A percentile compares a stretch with the other conserved stretches of the same genome.
These are phyloP conservation scores for Colletotrichum coccodes DNA, from an alignment of 2,329 filamentous ascomycete species.

Conservation along the genomic window DNA sequence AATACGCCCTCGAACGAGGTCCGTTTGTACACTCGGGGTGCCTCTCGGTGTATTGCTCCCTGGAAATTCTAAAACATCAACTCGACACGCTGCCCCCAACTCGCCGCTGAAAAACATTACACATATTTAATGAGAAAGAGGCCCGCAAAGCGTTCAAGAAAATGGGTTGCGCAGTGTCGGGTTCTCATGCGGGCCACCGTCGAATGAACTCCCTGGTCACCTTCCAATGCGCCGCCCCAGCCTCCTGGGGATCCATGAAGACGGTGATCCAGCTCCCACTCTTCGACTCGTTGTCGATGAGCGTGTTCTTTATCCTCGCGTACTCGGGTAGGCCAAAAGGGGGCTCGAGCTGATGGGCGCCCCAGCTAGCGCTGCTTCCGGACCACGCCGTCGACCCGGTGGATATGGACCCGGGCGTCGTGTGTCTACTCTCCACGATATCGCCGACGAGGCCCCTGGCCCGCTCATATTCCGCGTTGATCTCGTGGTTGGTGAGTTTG, in stretches of 20 bases:
- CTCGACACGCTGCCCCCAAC: neutral
- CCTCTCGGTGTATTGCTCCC: neutral
- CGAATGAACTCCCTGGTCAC: constrained; percentile 46
- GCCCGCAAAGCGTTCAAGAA: too few species aligned
- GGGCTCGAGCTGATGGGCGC: constrained; percentile 31
- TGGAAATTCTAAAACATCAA: too few species aligned
- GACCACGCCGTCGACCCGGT: constrained; percentile 3
- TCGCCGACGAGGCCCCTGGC: neutral
- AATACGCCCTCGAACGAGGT: too few species aligned
- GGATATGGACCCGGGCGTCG: constrained; percentile 2
- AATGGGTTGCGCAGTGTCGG: too few species aligned
- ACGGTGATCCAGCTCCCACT: constrained; percentile 41
- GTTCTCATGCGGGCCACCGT: neutral
- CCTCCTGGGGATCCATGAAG: constrained; percentile 39
- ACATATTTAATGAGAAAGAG: too few species aligned
- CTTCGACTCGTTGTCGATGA: constrained; percentile 39
- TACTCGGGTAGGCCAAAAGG: constrained; percentile 42
- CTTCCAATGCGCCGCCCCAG: constrained; percentile 39
- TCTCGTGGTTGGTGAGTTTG: neutral
- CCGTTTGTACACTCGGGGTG: neutral
- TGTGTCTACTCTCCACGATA: neutral
- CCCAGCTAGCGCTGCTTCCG: constrained; percentile 14
- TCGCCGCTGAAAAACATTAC: too few species aligned
- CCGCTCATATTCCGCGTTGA: constrained; percentile 2
- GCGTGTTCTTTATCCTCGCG: constrained; percentile 42